phyloP scores from a whole-genome alignment of 257 asterid species.

The Solanum ossicruentum region DNA sequence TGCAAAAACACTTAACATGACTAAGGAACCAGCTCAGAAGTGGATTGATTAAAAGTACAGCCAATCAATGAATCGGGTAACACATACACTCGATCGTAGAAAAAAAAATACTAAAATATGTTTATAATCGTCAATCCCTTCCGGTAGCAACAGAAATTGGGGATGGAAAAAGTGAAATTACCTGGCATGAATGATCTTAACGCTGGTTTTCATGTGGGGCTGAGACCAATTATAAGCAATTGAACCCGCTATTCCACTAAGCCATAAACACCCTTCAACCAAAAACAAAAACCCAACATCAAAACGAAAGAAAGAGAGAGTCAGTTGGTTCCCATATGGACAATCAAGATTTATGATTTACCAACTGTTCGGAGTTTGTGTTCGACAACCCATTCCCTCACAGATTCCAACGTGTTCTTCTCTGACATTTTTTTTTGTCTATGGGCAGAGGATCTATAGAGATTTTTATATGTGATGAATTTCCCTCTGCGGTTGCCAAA shows the following conservation, averaged over 20 bases:
- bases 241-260: conserved; percentile 72
- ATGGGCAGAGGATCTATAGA: background rate
- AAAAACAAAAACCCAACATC: background rate
- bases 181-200: conserved; percentile 92
- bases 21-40: background rate
- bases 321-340: background rate
- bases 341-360: conserved; percentile 1
- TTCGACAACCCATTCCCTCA: conserved; percentile 72
- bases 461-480: background rate
- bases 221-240: conserved; percentile 92
- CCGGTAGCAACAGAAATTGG: background rate
- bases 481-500: background rate
- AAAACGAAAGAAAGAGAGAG: background rate
- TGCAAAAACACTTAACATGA: too few species aligned
- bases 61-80: background rate
- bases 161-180: background rate
- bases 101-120: background rate
- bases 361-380: conserved; percentile 83
- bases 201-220: conserved; percentile 85
- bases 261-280: conserved; percentile 22
- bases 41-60: background rate
- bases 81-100: background rate
- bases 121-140: background rate
- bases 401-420: conserved; percentile 34
- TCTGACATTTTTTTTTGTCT: conserved; percentile 27